A percentile compares a stretch with the other conserved stretches of the same genome.
These are phyloP conservation scores for Daldinia eschscholtzii DNA, from an alignment of 2,329 filamentous ascomycete genomes.

Conservation along the genomic window DNA sequence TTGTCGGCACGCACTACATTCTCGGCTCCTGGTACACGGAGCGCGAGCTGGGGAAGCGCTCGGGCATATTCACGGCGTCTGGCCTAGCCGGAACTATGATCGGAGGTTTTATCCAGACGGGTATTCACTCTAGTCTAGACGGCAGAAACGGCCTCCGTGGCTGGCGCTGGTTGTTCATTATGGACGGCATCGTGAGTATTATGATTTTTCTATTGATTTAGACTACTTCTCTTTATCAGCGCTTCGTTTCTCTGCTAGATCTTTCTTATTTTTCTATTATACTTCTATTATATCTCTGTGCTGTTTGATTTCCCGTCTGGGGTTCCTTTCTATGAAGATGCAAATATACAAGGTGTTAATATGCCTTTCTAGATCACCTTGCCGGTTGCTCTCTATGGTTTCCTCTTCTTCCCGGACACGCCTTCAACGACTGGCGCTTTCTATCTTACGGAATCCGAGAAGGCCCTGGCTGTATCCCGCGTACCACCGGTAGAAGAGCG, in stretches of 20 bases:
- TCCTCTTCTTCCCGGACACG: conserved; percentile 66
- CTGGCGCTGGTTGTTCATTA: conserved; percentile 67
- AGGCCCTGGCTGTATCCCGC: conserved; percentile 55
- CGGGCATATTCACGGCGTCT: conserved; percentile 71
- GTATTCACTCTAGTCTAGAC: conserved; percentile 60
- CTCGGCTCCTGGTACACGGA: conserved; percentile 72
- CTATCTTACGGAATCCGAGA: conserved; percentile 59
- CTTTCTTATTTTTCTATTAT: too few relatives aligned
- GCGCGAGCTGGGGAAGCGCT: conserved; percentile 71
- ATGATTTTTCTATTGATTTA: background rate
- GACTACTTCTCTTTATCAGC: background rate
- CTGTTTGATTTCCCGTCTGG: background rate
- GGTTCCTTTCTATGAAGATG: background rate
- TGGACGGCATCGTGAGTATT: conserved; percentile 44
- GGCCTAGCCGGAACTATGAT: conserved; percentile 73
- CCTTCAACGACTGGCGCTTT: conserved; percentile 63
- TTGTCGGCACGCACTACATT: conserved; percentile 70
- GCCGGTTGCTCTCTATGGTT: conserved; percentile 67
- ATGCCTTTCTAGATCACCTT: conserved; percentile 59
- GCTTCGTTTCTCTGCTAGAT: background rate
- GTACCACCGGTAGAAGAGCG: conserved; percentile 56
- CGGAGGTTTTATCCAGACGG: conserved; percentile 71
- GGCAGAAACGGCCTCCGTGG: conserved; percentile 63
- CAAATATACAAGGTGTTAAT: conserved; percentile 13
- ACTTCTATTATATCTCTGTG: background rate